Conservation (phyloP, 2,329 filamentous ascomycete species). For the Botryotinia globosa region DNA sequence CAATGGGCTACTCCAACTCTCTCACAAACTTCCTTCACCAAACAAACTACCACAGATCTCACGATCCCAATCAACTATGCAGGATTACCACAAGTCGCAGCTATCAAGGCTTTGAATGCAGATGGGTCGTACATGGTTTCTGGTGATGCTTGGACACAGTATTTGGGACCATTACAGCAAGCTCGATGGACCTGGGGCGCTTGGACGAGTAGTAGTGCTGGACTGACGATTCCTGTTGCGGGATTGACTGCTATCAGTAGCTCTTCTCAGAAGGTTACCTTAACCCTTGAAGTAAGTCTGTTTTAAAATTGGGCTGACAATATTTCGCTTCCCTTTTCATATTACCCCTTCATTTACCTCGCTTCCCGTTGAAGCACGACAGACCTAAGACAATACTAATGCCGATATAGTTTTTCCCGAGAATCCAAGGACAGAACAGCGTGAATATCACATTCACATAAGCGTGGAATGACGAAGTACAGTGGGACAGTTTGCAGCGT, state of each 20-base stretch:
- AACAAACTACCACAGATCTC: slow-evolving; percentile 35
- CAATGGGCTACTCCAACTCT: slow-evolving; percentile 50
- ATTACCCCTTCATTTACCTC: neutral
- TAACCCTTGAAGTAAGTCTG: slow-evolving; percentile 1
- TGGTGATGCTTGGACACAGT: slow-evolving; percentile 54
- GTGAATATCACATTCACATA: slow-evolving; percentile 11
- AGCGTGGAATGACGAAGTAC: neutral
- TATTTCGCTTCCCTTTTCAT: neutral
- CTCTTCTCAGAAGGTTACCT: neutral
- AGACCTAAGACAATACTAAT: neutral
- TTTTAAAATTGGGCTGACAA: too few species aligned
- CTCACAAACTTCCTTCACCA: slow-evolving; percentile 20
- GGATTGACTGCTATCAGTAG: slow-evolving; percentile 41
- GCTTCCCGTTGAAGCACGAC: neutral
- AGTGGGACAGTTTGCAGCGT: neutral
- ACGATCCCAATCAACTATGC: slow-evolving; percentile 52
- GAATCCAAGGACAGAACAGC: slow-evolving; percentile 12
- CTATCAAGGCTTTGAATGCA: slow-evolving; percentile 49
- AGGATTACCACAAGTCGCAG: slow-evolving; percentile 49
- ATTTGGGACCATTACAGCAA: slow-evolving; percentile 51
- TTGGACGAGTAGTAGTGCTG: slow-evolving; percentile 49
- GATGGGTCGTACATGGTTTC: slow-evolving; percentile 49
- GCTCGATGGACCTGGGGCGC: slow-evolving; percentile 48
- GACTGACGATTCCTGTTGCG: slow-evolving; percentile 47
- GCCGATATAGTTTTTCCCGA: neutral